A percentile compares a stretch with the other conserved stretches of the same genome.
Evolutionary conservation across 495 filamentous ascomycete genomes (phyloP).

Genomic region (Aspergillus bridgeri): DNA sequence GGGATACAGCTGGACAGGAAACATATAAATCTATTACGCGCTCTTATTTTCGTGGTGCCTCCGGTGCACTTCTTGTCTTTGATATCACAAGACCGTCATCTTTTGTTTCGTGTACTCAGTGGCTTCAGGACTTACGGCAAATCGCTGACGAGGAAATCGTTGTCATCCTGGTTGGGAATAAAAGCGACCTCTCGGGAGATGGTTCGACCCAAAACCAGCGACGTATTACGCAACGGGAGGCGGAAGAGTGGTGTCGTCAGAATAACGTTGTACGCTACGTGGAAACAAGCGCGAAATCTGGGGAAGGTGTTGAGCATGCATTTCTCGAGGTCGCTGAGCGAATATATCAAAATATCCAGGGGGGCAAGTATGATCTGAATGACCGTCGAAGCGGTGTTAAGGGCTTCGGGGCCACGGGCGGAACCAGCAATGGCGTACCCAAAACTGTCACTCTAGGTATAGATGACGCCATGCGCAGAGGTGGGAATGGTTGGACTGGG

Average conservation of each 20-base stretch:
- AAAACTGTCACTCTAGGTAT: slow-evolving; percentile 56
- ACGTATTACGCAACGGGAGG: slow-evolving; percentile 73
- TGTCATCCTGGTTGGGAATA: slow-evolving; percentile 93
- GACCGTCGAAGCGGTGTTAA: slow-evolving; percentile 94
- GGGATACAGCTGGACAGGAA: slow-evolving; percentile 98
- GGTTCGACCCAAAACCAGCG: slow-evolving; percentile 58
- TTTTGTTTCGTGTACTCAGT: slow-evolving; percentile 78
- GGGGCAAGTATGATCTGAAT: slow-evolving; percentile 89
- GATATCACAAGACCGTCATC: slow-evolving; percentile 86
- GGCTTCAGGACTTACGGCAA: slow-evolving; percentile 87
- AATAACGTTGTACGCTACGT: slow-evolving; percentile 87
- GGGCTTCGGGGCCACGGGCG: slow-evolving; percentile 57
- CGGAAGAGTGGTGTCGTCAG: slow-evolving; percentile 76
- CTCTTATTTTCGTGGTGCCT: slow-evolving; percentile 91
- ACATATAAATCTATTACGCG: slow-evolving; percentile 94
- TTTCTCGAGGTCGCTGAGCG: slow-evolving; percentile 90
- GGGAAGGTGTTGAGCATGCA: slow-evolving; percentile 86
- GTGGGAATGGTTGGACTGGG: slow-evolving; percentile 40
- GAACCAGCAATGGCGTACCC: slow-evolving; percentile 33
- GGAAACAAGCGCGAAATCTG: slow-evolving; percentile 93
- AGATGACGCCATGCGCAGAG: slow-evolving; percentile 52
- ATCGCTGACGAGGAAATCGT: slow-evolving; percentile 94
- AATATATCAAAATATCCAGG: slow-evolving; percentile 93
- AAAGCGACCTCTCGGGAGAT: slow-evolving; percentile 68
- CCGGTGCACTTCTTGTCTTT: slow-evolving; percentile 89